Evolutionary conservation across 2,329 filamentous ascomycete species (phyloP).

Genomic region (Aureobasidium sp.): DNA sequence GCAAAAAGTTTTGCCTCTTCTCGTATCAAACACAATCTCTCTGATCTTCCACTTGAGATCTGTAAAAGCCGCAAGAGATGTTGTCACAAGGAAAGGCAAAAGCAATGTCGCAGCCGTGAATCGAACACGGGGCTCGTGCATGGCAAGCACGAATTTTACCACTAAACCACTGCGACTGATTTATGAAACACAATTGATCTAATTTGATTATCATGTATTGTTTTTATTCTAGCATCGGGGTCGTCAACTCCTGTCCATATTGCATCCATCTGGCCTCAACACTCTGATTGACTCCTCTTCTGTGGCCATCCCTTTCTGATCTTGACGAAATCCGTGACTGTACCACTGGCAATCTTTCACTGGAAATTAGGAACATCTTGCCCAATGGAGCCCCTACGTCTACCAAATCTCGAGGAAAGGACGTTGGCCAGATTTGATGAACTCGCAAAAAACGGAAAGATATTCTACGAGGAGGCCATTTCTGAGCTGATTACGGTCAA

Average conservation of each 20-base stretch:
- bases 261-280: too few relatives aligned
- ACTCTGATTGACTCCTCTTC: too few relatives aligned
- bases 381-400: neutral
- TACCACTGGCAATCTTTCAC: neutral
- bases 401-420: conserved; percentile 10
- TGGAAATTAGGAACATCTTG: neutral
- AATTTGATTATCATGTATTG: too few relatives aligned
- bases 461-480: conserved; percentile 9
- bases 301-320: neutral
- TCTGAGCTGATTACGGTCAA: conserved; percentile 8
- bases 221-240: too few relatives aligned
- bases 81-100: neutral
- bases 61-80: too few relatives aligned
- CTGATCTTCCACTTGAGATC: neutral
- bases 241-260: too few relatives aligned
- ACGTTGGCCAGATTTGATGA: conserved; percentile 13
- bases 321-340: neutral
- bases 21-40: neutral
- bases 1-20: neutral
- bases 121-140: conserved; percentile 14
- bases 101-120: conserved; percentile 12
- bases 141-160: conserved; percentile 14
- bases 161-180: conserved; percentile 14
- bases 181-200: neutral
- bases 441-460: conserved; percentile 7